These are phyloP conservation scores for Wickerhamiella spandovensis DNA, from an alignment of 805 yeast genomes.

Conservation along the genomic window DNA sequence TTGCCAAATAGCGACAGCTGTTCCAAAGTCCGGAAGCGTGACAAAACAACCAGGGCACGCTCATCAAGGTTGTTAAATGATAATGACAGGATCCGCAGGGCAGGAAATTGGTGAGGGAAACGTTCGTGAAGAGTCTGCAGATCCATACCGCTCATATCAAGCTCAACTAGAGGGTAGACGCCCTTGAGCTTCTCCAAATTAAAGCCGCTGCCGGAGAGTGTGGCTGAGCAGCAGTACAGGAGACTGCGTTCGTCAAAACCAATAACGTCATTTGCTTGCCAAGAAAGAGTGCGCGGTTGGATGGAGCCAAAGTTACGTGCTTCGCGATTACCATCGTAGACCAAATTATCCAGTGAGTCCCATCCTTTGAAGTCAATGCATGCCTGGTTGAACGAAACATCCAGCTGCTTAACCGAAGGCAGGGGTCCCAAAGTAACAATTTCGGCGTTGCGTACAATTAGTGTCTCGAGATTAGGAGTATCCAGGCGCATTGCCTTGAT, in stretches of 20 bases:
- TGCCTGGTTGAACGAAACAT: constrained; percentile 12
- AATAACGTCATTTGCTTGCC: constrained; percentile 9
- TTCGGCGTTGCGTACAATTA: constrained; percentile 11
- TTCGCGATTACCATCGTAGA: constrained; percentile 16
- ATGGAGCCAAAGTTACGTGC: constrained; percentile 8
- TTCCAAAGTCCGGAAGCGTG: constrained; percentile 10
- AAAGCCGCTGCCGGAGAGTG: constrained; percentile 8
- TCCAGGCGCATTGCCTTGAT: constrained; percentile 10
- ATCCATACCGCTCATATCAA: constrained; percentile 9
- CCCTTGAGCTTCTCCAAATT: constrained; percentile 2
- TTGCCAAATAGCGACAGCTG: constrained; percentile 16
- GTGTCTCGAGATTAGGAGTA: constrained; percentile 14
- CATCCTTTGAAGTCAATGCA: constrained; percentile 14
- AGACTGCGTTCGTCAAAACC: constrained; percentile 7
- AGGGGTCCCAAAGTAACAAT: constrained; percentile 11
- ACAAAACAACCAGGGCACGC: constrained; percentile 3
- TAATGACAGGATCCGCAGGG: constrained; percentile 13
- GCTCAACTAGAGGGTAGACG: constrained; percentile 15
- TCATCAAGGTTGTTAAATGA: constrained; percentile 15
- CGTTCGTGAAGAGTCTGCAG: constrained; percentile 12
- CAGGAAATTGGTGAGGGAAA: constrained; percentile 13
- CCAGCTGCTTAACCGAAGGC: constrained; percentile 12
- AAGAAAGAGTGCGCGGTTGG: constrained; percentile 11
- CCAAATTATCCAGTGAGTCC: constrained; percentile 11
- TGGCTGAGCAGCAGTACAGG: constrained; percentile 8